Conservation (phyloP, 2,329 filamentous ascomycete species). For the Claviceps sp. region DNA sequence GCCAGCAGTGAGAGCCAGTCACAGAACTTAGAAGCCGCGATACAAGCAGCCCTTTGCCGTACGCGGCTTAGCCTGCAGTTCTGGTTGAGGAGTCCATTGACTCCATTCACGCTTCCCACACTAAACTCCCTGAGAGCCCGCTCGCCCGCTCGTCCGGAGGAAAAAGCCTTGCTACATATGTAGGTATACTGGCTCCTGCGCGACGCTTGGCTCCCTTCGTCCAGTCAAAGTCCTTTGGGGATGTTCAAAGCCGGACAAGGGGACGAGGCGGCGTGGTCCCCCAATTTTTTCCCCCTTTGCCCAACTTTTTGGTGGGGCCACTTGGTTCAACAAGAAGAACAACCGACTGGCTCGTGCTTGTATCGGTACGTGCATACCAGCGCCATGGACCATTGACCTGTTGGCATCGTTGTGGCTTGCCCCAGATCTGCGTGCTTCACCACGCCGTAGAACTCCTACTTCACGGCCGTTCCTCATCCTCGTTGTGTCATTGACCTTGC, state of each 20-base stretch:
- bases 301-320: conserved; percentile 21
- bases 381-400: neutral
- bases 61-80: conserved; percentile 9
- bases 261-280: conserved; percentile 11
- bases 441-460: neutral
- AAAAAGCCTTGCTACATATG: neutral
- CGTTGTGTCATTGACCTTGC: neutral
- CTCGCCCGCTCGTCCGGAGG: neutral
- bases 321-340: conserved; percentile 23
- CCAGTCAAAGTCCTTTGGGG: neutral
- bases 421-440: neutral
- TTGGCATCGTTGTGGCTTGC: neutral
- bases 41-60: conserved; percentile 4
- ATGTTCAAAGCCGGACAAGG: neutral
- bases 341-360: neutral
- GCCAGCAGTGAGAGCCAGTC: neutral
- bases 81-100: conserved; percentile 11
- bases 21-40: neutral
- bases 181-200: neutral
- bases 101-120: neutral
- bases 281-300: conserved; percentile 17
- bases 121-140: neutral
- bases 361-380: conserved; percentile 2
- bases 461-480: neutral
- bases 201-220: neutral